Conservation (phyloP, 108 stramenopile species). For the Thalassiosira profunda region DNA sequence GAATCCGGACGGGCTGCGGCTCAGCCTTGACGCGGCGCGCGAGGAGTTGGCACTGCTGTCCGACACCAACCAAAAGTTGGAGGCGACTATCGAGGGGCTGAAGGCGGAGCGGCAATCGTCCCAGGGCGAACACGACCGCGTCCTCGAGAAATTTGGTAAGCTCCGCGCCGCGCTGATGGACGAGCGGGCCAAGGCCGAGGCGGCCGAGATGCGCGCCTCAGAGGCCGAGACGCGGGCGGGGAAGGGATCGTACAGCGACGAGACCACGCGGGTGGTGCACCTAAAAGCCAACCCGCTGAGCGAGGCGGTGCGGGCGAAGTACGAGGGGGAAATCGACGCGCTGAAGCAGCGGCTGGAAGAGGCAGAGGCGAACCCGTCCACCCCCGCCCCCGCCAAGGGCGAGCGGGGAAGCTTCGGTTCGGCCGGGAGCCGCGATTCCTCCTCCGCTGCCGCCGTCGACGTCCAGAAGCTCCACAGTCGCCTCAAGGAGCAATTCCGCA, state of each 20-base stretch:
- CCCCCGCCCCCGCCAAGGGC: slow-evolving; percentile 23
- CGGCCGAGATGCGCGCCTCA: slow-evolving; percentile 65
- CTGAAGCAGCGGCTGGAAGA: slow-evolving; percentile 63
- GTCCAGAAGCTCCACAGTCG: slow-evolving; percentile 89
- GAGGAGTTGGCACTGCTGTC: slow-evolving; percentile 62
- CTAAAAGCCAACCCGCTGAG: slow-evolving; percentile 76
- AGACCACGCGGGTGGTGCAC: slow-evolving; percentile 80
- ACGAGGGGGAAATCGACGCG: slow-evolving; percentile 63
- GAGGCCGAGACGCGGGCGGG: slow-evolving; percentile 83
- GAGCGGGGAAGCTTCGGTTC: slow-evolving; percentile 40
- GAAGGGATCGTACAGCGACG: slow-evolving; percentile 86
- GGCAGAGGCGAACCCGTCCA: slow-evolving; percentile 24
- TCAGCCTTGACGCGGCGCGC: slow-evolving; percentile 50
- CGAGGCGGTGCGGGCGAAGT: slow-evolving; percentile 65
- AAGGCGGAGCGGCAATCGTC: slow-evolving; percentile 26
- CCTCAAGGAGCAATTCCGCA: slow-evolving; percentile 91
- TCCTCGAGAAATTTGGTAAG: slow-evolving; percentile 82
- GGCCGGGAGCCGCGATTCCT: background rate
- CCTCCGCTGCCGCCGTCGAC: slow-evolving; percentile 60
- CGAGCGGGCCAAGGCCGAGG: slow-evolving; percentile 79
- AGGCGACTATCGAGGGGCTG: slow-evolving; percentile 40
- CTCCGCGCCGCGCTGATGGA: slow-evolving; percentile 73
- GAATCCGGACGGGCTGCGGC: slow-evolving; percentile 39
- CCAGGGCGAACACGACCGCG: slow-evolving; percentile 58
- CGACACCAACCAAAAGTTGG: slow-evolving; percentile 24